Base-by-base conservation (phyloP, 2,329 filamentous ascomycete genomes). In the Cercospora sesami region DNA sequence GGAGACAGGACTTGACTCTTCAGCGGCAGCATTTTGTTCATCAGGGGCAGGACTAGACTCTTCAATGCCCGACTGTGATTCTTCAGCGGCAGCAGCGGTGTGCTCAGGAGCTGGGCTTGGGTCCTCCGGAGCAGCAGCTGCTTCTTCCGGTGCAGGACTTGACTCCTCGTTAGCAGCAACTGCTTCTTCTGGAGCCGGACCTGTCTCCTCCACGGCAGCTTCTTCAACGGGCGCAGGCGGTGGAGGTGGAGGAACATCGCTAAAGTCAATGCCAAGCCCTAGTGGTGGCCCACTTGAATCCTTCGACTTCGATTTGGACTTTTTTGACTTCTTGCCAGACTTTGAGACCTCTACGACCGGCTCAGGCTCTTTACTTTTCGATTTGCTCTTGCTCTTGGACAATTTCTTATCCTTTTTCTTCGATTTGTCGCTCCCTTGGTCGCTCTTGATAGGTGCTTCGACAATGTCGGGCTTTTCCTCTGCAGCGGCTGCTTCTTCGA, bases 211-310 rank as follows among this genome's bases (percentile, higher is more conserved):
- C 16, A n/a, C 16, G 6, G 59, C 2, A 33, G 26, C 9, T 12
- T 33, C 42, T 31, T 64, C 60, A 7, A 63, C 63, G 33, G 57
- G 18, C 16, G 55, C 42, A 30, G 63, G 61, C 42, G 63, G 60
- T 28, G 51, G 31, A 30, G 60, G n/a, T 45, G 65, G 58, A 36
- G 65, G 53, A 39, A 42, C 28, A 48, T 70, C 68, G 12, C 58
- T 62, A 18, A 67, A 65, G 28, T 64, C 68, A 45, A 72, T 72
- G 12, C 67, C 71, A 21, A 73, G 55, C 9, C 71, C 71, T 5
- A 65, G 33, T 8, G 69, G 60, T 18, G 57, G 53, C 6, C 23
- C 48, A 18, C 18, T 59, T 8, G 63, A 26, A 23, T 64, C 36
- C 51, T 67, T 67, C 18, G 67, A 30, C 7, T 64, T 23, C 12